Percentiles rank a stretch among this genome's conserved stretches.
Conservation (phyloP, 2,329 filamentous ascomycete genomes). For the Cercospora sp. region DNA sequence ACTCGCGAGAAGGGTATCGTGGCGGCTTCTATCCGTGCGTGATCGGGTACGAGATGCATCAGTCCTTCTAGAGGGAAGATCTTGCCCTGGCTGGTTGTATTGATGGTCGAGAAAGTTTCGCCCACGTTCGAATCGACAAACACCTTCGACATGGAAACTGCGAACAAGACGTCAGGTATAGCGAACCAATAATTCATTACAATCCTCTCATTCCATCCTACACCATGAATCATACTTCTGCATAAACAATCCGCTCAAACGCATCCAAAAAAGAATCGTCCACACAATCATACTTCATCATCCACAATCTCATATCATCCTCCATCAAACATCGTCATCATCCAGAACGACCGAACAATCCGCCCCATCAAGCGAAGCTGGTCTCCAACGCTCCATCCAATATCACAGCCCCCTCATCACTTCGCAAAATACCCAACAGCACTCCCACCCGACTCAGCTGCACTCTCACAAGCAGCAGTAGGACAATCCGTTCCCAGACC, state of each 20-base stretch:
- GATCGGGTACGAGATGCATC: too few species aligned
- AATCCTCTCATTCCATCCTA: not conserved
- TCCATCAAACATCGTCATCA: not conserved
- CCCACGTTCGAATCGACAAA: too few species aligned
- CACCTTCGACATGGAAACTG: too few species aligned
- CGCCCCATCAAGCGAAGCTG: too few species aligned
- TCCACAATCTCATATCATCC: not conserved
- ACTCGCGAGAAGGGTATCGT: too few species aligned
- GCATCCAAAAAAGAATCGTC: not conserved
- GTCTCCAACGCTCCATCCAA: too few species aligned
- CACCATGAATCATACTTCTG: not conserved
- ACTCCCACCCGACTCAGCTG: not conserved
- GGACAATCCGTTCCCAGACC: slow-evolving; percentile 43
- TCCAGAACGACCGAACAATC: not conserved
- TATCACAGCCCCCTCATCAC: not conserved
- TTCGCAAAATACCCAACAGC: slow-evolving; percentile 9
- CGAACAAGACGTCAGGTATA: too few species aligned
- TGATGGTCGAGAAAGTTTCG: too few species aligned
- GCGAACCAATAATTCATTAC: not conserved
- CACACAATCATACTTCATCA: not conserved
- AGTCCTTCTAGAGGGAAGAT: too few species aligned
- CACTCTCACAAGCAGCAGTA: slow-evolving; percentile 29
- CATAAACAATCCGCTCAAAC: not conserved
- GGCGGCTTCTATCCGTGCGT: too few species aligned
- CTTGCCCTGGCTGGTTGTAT: too few species aligned